Base-by-base conservation (phyloP, 2,329 filamentous ascomycete genomes). In the Chaetomiaceae sp. region DNA sequence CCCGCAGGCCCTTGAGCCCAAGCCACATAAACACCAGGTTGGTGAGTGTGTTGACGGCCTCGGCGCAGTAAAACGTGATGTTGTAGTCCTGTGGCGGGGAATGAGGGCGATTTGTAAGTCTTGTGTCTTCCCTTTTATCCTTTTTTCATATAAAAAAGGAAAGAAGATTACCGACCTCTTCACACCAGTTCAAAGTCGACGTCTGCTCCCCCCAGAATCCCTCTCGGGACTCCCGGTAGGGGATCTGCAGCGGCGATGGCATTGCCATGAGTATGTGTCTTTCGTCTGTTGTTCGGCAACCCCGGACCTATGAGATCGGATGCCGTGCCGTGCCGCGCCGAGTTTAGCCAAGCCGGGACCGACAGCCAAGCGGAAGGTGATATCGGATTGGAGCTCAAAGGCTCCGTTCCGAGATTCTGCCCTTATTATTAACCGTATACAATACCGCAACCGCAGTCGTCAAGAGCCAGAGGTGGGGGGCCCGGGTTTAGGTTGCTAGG, bases 1-100 rank as follows among this genome's bases (percentile, higher is more conserved):
- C 89, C 48, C 74, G 71, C 55, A 93, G 81, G 20, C 91, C 91
- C 63, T 85, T 86, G 58, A 81, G 70, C 7, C 89, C 89, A 17
- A 95, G 78, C 66, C 78, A 87, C 60, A 95, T 75, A 68, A 96
- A 96, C 20, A 93, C 72, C 3, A 87, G 66, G 66, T 96, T 96
- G 30, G 89, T 96, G 27, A 91, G 62, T 3, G 88, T 87, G 69
- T 87, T 70, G 53, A 70, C 61, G 17, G 66, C 55, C 57, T 68
- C 67, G 34, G 67, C 67, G 45, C 63, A 66, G 57, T 69, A 70
- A 13, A 56, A 59, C 3, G 63, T 67, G 51, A 70, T 65, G 52
- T 67, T 69, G 59, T 70, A 68, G 44, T 66, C 66, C 66, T 67
- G 44, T 3, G 19, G 13, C 34, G 47, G 23, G 21, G 37, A n/a